Evolutionary conservation across 306 rosid species (phyloP).

Genomic region (Senna tora): DNA sequence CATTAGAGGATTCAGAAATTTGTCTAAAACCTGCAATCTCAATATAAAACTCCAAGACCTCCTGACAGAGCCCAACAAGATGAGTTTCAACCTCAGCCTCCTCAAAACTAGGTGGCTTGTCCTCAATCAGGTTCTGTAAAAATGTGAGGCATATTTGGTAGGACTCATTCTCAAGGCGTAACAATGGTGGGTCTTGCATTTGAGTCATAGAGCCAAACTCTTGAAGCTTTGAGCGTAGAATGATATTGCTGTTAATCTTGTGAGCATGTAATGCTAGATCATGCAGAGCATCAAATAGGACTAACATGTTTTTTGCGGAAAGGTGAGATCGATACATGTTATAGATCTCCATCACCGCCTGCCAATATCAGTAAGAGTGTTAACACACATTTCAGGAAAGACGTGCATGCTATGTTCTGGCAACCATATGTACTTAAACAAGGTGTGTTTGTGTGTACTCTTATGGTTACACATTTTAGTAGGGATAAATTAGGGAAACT

Average conservation of each 20-base stretch:
- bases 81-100: slow-evolving; percentile 74
- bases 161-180: slow-evolving; percentile 93
- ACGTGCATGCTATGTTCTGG: slow-evolving; percentile 9
- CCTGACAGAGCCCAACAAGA: slow-evolving; percentile 73
- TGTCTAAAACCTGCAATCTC: slow-evolving; percentile 61
- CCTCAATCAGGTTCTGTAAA: slow-evolving; percentile 79
- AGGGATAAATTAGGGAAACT: slow-evolving; percentile 17
- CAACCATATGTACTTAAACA: slow-evolving; percentile 17
- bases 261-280: slow-evolving; percentile 81
- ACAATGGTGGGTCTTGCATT: slow-evolving; percentile 98
- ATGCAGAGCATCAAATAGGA: slow-evolving; percentile 78
- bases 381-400: slow-evolving; percentile 26
- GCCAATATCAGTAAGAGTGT: slow-evolving; percentile 50
- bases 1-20: slow-evolving; percentile 57
- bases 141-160: slow-evolving; percentile 91
- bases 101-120: slow-evolving; percentile 63
- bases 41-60: slow-evolving; percentile 74
- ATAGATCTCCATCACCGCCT: slow-evolving; percentile 97
- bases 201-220: slow-evolving; percentile 89
- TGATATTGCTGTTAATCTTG: slow-evolving; percentile 57
- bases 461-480: slow-evolving; percentile 4
- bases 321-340: slow-evolving; percentile 73
- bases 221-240: slow-evolving; percentile 80
- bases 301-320: slow-evolving; percentile 61
- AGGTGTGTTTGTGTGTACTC: not conserved